These are phyloP conservation scores for Botrytis medusae DNA, from an alignment of 2,329 filamentous ascomycete genomes.

Conservation along the genomic window DNA sequence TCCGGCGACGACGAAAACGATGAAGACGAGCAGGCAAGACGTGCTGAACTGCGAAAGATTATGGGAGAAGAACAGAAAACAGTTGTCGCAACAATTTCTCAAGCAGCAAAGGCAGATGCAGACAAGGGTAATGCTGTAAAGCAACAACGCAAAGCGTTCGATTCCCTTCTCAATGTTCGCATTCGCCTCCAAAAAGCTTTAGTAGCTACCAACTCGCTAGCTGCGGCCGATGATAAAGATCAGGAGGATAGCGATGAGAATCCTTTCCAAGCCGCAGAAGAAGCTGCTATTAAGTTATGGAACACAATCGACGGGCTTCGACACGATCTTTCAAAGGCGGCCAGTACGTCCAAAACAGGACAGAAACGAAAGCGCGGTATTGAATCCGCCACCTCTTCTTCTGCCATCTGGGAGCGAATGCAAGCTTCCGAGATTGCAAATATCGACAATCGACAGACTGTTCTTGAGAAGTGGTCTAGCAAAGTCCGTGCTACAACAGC, in stretches of 20 bases:
- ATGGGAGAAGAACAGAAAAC: conserved; percentile 67
- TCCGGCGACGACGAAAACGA: conserved; percentile 34
- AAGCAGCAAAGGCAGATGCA: conserved; percentile 72
- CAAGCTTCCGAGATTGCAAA: conserved; percentile 61
- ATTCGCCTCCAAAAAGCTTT: conserved; percentile 93
- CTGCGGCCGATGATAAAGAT: conserved; percentile 47
- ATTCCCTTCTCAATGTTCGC: conserved; percentile 82
- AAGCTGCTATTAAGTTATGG: conserved; percentile 81
- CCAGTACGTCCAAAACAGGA: conserved; percentile 47
- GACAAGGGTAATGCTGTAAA: conserved; percentile 86
- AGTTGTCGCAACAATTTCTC: conserved; percentile 57
- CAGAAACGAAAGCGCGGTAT: conserved; percentile 61
- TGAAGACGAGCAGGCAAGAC: conserved; percentile 42
- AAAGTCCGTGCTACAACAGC: conserved; percentile 68
- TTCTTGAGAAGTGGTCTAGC: conserved; percentile 86
- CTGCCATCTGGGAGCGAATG: conserved; percentile 73
- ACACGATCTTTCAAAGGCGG: conserved; percentile 54
- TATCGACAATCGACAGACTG: conserved; percentile 62
- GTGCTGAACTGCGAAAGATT: conserved; percentile 63
- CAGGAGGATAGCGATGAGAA: conserved; percentile 43
- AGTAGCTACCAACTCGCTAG: conserved; percentile 74
- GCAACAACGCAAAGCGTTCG: conserved; percentile 80
- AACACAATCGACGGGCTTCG: conserved; percentile 74
- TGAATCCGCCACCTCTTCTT: conserved; percentile 56
- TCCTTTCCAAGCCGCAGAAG: conserved; percentile 75